These are phyloP conservation scores for Aspergillus unguis DNA, from an alignment of 2,329 filamentous ascomycete genomes.

Conservation along the genomic window DNA sequence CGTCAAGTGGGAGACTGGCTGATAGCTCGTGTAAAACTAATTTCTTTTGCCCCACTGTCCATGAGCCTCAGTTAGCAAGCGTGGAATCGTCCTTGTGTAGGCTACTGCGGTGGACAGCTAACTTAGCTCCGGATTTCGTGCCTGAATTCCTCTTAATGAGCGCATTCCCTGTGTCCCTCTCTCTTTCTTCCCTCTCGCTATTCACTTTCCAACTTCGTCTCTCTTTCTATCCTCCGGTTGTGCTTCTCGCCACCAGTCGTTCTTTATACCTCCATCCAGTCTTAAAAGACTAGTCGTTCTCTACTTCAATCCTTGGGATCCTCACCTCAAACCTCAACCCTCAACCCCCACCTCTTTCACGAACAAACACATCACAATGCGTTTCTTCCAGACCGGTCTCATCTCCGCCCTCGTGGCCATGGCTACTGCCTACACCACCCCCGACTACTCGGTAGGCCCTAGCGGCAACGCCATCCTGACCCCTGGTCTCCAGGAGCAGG, in stretches of 20 bases:
- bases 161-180: conserved; percentile 4
- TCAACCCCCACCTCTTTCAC: background rate
- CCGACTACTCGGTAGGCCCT: conserved; percentile 35
- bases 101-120: no score
- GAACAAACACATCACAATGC: conserved; percentile 30
- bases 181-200: conserved; percentile 16
- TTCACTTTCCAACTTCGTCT: conserved; percentile 15
- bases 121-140: background rate
- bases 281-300: conserved; percentile 9
- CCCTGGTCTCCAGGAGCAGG: conserved; percentile 51
- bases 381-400: conserved; percentile 36
- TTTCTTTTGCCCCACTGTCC: conserved; percentile 3
- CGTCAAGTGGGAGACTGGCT: background rate
- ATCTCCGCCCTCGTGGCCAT: conserved; percentile 39
- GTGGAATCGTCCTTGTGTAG: background rate
- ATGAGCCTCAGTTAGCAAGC: background rate
- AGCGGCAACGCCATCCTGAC: conserved; percentile 54
- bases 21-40: conserved; percentile 2
- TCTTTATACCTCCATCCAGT: conserved; percentile 19
- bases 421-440: conserved; percentile 36
- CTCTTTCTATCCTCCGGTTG: conserved; percentile 16
- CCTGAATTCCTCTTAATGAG: conserved; percentile 11
- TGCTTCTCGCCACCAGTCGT: conserved; percentile 23
- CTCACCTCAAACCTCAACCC: background rate
- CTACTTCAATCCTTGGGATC: background rate